Percentiles rank a stretch among this genome's conserved stretches.
Evolutionary conservation across 2,329 filamentous ascomycete species (phyloP).

Genomic region (Trichoderma atrobrunneum): DNA sequence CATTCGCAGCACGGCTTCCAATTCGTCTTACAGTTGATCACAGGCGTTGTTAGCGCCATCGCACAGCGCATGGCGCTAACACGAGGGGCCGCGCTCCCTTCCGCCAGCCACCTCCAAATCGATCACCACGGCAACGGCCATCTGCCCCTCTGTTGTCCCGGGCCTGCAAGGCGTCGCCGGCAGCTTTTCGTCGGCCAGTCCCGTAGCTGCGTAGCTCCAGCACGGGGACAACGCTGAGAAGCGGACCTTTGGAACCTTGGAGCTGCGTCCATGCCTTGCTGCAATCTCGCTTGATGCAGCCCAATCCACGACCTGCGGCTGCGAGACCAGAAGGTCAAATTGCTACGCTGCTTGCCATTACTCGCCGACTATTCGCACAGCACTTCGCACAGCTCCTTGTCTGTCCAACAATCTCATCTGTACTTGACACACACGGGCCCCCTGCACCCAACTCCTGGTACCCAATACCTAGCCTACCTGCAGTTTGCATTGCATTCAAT

Average conservation of each 20-base stretch:
- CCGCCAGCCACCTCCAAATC: constrained; percentile 11
- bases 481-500: background rate
- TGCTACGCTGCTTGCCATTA: background rate
- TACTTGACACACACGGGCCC: background rate
- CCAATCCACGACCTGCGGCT: constrained; percentile 2
- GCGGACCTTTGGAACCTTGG: constrained; percentile 4
- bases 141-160: constrained; percentile 24
- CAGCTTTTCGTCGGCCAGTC: constrained; percentile 11
- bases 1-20: background rate
- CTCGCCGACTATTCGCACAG: background rate
- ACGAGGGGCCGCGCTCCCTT: constrained; percentile 17
- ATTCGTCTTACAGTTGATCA: background rate
- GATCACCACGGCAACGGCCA: constrained; percentile 23
- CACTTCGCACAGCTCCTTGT: background rate
- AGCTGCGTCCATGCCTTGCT: constrained; percentile 19
- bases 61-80: constrained; percentile 12
- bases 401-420: background rate
- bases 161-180: constrained; percentile 9
- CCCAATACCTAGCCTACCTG: background rate
- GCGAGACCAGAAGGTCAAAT: background rate
- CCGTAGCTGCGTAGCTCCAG: constrained; percentile 17
- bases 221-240: constrained; percentile 16
- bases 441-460: background rate
- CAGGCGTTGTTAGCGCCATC: constrained; percentile 15
- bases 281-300: constrained; percentile 21